These are phyloP conservation scores for Backusella circina DNA, from an alignment of 192 early-diverging fungal species.

Conservation along the genomic window DNA sequence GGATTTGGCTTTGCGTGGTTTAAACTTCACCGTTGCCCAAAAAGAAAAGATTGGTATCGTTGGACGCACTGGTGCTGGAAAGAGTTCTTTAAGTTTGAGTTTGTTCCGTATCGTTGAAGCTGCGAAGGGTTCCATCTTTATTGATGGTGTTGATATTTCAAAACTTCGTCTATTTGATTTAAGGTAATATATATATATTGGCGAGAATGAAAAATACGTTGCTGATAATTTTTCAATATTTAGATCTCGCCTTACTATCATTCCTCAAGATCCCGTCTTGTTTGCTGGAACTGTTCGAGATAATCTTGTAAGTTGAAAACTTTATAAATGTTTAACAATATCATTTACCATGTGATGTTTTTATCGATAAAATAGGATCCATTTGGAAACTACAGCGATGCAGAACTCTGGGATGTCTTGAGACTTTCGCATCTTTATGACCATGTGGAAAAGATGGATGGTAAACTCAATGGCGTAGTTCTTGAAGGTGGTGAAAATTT, in stretches of 20 bases:
- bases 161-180: slow-evolving; percentile 40
- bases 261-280: slow-evolving; percentile 77
- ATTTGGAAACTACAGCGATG: slow-evolving; percentile 44
- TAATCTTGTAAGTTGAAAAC: slow-evolving; percentile 33
- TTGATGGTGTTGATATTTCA: slow-evolving; percentile 64
- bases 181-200: neutral
- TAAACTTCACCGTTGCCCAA: slow-evolving; percentile 39
- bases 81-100: slow-evolving; percentile 56
- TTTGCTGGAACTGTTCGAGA: slow-evolving; percentile 58
- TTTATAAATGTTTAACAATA: neutral
- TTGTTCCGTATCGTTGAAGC: slow-evolving; percentile 71
- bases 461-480: slow-evolving; percentile 66
- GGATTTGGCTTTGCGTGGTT: slow-evolving; percentile 70
- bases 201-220: neutral
- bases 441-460: slow-evolving; percentile 55
- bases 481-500: slow-evolving; percentile 82
- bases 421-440: slow-evolving; percentile 65
- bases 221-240: slow-evolving; percentile 7
- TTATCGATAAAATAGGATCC: slow-evolving; percentile 35
- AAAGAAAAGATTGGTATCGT: slow-evolving; percentile 60
- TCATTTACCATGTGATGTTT: neutral
- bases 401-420: slow-evolving; percentile 66
- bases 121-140: slow-evolving; percentile 47
- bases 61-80: slow-evolving; percentile 71
- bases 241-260: slow-evolving; percentile 64